Evolutionary conservation across 108 stramenopile genomes (phyloP).

Genomic region (Fragilaria radians): DNA sequence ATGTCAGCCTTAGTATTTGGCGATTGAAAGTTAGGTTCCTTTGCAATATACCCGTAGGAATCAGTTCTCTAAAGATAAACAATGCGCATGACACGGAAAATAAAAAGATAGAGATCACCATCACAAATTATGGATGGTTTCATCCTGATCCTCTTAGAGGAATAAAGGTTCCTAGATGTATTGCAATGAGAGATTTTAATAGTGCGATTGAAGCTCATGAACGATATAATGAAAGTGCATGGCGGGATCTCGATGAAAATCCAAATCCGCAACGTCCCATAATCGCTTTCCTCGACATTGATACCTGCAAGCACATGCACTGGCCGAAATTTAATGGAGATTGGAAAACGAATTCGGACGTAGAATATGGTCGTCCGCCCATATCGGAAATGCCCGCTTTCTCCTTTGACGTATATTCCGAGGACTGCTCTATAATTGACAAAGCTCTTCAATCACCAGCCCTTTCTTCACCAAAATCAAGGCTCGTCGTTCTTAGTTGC

Average conservation of each 20-base stretch:
- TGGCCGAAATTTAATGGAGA: conserved; percentile 1
- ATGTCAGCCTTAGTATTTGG: too few species aligned
- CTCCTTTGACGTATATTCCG: background rate
- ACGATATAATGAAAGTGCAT: background rate
- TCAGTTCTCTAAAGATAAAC: too few species aligned
- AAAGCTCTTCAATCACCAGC: background rate
- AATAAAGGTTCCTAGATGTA: background rate
- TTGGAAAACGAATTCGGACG: background rate
- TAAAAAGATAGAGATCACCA: background rate
- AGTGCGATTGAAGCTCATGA: background rate
- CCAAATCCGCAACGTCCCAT: background rate
- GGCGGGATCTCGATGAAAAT: conserved; percentile 1
- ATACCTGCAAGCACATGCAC: background rate
- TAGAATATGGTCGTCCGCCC: background rate
- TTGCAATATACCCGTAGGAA: too few species aligned
- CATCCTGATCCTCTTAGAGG: background rate
- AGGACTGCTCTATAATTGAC: background rate
- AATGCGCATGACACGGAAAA: too few species aligned
- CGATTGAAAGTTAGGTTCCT: too few species aligned
- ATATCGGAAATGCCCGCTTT: background rate
- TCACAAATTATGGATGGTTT: background rate
- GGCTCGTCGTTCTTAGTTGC: background rate
- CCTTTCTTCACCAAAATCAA: background rate
- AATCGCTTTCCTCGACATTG: background rate
- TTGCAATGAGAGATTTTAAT: background rate